phyloP scores from a whole-genome alignment of 768 basidiomycete species.

The Gyrodon lividus region DNA sequence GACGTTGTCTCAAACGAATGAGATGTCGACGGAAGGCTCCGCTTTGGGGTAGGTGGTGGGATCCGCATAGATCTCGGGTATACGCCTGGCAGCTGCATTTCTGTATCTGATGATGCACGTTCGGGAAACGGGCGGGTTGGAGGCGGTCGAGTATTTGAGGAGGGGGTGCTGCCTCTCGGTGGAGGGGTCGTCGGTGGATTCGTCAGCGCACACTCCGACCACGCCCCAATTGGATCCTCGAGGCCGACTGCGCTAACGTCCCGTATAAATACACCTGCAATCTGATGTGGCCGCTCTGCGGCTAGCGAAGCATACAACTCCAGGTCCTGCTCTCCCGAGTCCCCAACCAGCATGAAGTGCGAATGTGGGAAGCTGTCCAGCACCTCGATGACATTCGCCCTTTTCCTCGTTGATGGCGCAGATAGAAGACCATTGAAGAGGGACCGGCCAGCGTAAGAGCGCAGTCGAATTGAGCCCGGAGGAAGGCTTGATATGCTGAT shows the following conservation, averaged over 20 bases:
- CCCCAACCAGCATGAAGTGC: constrained; percentile 83
- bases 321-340: constrained; percentile 93
- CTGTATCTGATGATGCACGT: constrained; percentile 22
- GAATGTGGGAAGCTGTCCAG: constrained; percentile 72
- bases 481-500: constrained; percentile 69
- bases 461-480: constrained; percentile 72
- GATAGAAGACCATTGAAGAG: constrained; percentile 82
- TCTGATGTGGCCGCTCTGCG: constrained; percentile 60
- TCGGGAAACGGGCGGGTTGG: constrained; percentile 5
- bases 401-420: constrained; percentile 82
- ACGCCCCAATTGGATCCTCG: constrained; percentile 62
- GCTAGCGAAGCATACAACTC: constrained; percentile 86
- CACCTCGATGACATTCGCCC: constrained; percentile 74
- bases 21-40: constrained; percentile 14
- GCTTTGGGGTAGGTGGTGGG: constrained; percentile 12
- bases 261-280: constrained; percentile 81
- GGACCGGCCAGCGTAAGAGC: constrained; percentile 81
- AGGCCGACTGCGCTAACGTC: constrained; percentile 55
- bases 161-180: constrained; percentile 9
- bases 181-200: constrained; percentile 4
- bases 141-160: background rate
- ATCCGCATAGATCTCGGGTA: constrained; percentile 10
- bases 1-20: constrained; percentile 11
- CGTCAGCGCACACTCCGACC: background rate
- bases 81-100: constrained; percentile 2